Percentiles rank a stretch among this genome's conserved stretches.
Conservation (phyloP, 495 filamentous ascomycete species). For the Talaromyces trachyspermus region DNA sequence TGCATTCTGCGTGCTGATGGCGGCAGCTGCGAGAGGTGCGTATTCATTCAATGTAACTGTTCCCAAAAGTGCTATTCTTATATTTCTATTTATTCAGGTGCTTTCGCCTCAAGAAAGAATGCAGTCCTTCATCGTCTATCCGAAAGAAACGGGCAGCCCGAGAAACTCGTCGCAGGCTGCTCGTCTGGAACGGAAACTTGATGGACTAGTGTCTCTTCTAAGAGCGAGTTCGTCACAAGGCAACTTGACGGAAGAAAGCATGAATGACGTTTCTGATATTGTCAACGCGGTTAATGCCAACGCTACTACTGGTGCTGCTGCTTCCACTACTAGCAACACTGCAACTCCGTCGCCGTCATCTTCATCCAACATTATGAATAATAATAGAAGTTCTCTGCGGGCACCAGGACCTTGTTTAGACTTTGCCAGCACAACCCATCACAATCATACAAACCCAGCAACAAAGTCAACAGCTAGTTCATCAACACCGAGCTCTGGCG, state of each 20-base stretch:
- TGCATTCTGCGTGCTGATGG: constrained; percentile 33
- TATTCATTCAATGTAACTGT: background rate
- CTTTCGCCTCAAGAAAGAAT: constrained; percentile 29
- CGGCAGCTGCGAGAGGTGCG: constrained; percentile 34
- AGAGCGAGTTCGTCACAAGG: constrained; percentile 16
- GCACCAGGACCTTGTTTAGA: background rate
- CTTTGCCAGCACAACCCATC: background rate
- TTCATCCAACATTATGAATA: background rate
- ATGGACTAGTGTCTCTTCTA: constrained; percentile 35
- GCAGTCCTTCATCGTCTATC: constrained; percentile 18
- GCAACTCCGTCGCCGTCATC: background rate
- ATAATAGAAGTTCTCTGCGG: background rate
- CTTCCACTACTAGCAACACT: background rate
- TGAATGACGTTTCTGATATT: background rate
- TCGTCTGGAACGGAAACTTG: constrained; percentile 38
- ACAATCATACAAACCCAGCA: background rate
- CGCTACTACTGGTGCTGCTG: background rate
- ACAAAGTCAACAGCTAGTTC: background rate
- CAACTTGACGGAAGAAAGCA: background rate
- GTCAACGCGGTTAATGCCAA: background rate
- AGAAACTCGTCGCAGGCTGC: constrained; percentile 12
- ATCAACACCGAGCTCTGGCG: constrained; percentile 10
- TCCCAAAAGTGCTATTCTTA: constrained; percentile 25
- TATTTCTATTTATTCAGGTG: constrained; percentile 24
- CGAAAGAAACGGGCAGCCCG: constrained; percentile 15